Base-by-base conservation (phyloP, 2,329 filamentous ascomycete genomes). In the Calonectria crousiana region DNA sequence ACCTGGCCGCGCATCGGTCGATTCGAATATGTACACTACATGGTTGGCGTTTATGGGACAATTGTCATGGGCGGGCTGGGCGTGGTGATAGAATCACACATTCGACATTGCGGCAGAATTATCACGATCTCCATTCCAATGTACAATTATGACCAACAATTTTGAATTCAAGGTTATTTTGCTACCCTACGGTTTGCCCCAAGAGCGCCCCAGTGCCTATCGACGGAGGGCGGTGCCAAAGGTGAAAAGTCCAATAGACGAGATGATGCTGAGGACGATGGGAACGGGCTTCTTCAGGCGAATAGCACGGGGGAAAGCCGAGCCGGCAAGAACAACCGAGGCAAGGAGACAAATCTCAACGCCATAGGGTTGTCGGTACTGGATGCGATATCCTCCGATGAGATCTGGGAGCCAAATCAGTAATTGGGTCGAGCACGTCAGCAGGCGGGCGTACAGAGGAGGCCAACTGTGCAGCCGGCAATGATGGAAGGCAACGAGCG, bases 261-360 rank as follows among this genome's bases (percentile, higher is more conserved):
- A 95, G 81, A 98, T 83, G 62, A 95, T 82, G 82, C 95, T 96
- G 82, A 99, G 87, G 14, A 93, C 91, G 71, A 94, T 89, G 0
- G 97, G 96, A 67, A 99, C 91, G 0, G 95, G 94, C 90, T 98
- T 99, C 79, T 90, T 89, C 52, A 93, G 90, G 84, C 92, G 95
- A 81, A 99, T 92, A 6, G 95, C 97, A 67, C 97, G 91, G 16
- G 97, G 97, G 74, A 98, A 93, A 2, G 95, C 94, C 52, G 94
- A 94, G 26, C 95, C 95, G 52, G 90, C 96, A 44, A 99, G 90
- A 32, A 98, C 87, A n/a, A 95, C 81, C 0, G 95, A 98, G 6
- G 97, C 97, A 53, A 98, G 88, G 13, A 99, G 90, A n/a, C 94
- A 95, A 53, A 98, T 88, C 86, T 98, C 97, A 78, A 97, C 87